phyloP scores from a whole-genome alignment of 2,329 filamentous ascomycete genomes.

The Phaeosphaeria sp. region DNA sequence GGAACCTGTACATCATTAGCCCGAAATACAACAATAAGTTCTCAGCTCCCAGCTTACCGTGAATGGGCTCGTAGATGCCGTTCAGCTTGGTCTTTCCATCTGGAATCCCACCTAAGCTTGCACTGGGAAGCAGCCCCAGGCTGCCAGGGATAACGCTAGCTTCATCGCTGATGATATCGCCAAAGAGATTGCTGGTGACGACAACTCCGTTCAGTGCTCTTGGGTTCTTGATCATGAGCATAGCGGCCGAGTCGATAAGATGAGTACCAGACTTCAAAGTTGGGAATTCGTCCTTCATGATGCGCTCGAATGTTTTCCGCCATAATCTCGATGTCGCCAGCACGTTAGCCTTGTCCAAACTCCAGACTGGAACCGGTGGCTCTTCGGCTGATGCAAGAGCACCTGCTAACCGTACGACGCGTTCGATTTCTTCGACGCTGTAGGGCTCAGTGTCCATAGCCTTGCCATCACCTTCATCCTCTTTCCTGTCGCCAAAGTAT shows the following conservation, averaged over 20 bases:
- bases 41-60: constrained; percentile 65
- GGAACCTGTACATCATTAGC: constrained; percentile 63
- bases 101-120: constrained; percentile 83
- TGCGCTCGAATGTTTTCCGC: constrained; percentile 84
- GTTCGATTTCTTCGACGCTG: constrained; percentile 83
- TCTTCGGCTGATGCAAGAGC: constrained; percentile 78
- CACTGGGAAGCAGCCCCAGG: constrained; percentile 86
- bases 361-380: constrained; percentile 81
- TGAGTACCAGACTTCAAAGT: constrained; percentile 85
- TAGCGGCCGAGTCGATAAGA: constrained; percentile 94
- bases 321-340: constrained; percentile 88
- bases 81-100: constrained; percentile 85
- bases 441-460: constrained; percentile 90
- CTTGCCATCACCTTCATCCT: constrained; percentile 75
- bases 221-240: constrained; percentile 97
- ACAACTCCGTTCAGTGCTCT: constrained; percentile 86
- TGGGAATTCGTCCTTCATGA: constrained; percentile 88
- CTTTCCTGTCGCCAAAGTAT: constrained; percentile 91
- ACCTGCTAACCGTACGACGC: constrained; percentile 81
- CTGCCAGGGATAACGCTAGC: constrained; percentile 92
- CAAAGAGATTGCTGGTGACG: constrained; percentile 92
- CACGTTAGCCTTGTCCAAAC: constrained; percentile 95
- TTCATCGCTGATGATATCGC: constrained; percentile 95
- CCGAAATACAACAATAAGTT: neutral
- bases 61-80: constrained; percentile 97